A percentile compares a stretch with the other conserved stretches of the same genome.
These are phyloP conservation scores for Populus hybrid DNA, from an alignment of 441 rosid species.

Conservation along the genomic window DNA sequence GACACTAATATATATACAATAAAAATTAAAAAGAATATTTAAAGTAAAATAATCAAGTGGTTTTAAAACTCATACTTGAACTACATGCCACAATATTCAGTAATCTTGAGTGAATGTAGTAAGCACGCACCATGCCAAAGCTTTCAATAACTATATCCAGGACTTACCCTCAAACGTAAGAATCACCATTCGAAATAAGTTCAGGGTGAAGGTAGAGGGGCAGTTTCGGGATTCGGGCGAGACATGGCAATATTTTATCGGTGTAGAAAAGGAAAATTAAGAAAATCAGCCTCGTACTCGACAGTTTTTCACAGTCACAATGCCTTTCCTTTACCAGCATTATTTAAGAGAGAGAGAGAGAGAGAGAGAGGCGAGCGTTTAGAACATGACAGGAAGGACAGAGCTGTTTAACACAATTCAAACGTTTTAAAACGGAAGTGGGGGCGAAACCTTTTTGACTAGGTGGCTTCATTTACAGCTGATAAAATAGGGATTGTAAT, in stretches of 20 bases:
- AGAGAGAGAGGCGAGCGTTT: conserved; percentile 28
- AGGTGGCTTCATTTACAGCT: conserved; percentile 35
- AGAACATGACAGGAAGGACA: conserved; percentile 45
- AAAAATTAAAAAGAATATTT: no score
- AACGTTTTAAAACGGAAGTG: conserved; percentile 34
- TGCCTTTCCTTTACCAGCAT: not conserved
- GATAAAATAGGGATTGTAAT: conserved; percentile 7
- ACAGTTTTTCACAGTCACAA: not conserved
- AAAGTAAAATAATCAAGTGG: no score
- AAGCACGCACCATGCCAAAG: no score
- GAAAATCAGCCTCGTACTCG: conserved; percentile 33
- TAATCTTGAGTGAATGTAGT: no score
- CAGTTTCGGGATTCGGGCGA: conserved; percentile 4
- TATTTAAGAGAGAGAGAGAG: no score
- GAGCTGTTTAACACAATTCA: conserved; percentile 46
- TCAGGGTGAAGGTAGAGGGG: not conserved
- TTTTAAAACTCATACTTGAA: no score
- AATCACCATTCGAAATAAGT: not conserved
- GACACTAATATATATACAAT: no score
- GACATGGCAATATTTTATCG: not conserved
- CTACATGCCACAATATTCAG: no score
- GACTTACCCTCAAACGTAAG: no score
- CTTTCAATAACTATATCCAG: no score
- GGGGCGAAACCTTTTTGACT: conserved; percentile 32
- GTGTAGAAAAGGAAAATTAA: not conserved